Conservation (phyloP, 345 rosid genomes). For the Raphanus sativus region DNA sequence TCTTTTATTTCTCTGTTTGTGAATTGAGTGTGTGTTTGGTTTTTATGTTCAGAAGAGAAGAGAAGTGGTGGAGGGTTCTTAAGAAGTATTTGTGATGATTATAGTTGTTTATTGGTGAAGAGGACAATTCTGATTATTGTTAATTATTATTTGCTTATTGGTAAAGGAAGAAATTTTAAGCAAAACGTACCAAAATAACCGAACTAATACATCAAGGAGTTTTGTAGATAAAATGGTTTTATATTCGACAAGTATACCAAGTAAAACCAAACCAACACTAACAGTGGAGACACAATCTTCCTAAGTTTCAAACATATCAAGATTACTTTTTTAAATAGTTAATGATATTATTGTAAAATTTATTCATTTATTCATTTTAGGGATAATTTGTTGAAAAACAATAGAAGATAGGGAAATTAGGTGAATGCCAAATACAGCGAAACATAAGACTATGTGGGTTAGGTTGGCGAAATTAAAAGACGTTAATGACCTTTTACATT, state of each 20-base stretch:
- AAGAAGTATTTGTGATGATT: slow-evolving; percentile 35
- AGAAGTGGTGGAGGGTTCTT: slow-evolving; percentile 25
- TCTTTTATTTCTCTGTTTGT: slow-evolving; percentile 3
- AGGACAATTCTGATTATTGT: neutral
- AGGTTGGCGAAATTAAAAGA: too few species aligned
- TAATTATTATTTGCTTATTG: neutral
- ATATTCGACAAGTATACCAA: neutral
- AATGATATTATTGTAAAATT: neutral
- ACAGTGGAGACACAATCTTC: neutral
- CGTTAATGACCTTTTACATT: too few species aligned
- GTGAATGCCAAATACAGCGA: too few species aligned
- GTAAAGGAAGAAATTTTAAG: slow-evolving; percentile 6
- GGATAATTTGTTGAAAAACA: too few species aligned
- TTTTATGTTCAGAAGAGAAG: slow-evolving; percentile 25
- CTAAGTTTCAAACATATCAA: neutral
- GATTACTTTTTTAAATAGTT: neutral
- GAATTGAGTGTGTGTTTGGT: slow-evolving; percentile 18
- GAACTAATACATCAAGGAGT: neutral
- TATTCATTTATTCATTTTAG: neutral
- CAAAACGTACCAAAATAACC: slow-evolving; percentile 1
- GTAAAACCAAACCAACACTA: neutral
- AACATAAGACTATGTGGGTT: too few species aligned
- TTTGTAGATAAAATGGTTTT: neutral
- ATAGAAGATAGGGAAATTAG: too few species aligned
- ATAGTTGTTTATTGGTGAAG: slow-evolving; percentile 36